phyloP scores from a whole-genome alignment of 148 eudicot genomes.

The Linanthus parryae region DNA sequence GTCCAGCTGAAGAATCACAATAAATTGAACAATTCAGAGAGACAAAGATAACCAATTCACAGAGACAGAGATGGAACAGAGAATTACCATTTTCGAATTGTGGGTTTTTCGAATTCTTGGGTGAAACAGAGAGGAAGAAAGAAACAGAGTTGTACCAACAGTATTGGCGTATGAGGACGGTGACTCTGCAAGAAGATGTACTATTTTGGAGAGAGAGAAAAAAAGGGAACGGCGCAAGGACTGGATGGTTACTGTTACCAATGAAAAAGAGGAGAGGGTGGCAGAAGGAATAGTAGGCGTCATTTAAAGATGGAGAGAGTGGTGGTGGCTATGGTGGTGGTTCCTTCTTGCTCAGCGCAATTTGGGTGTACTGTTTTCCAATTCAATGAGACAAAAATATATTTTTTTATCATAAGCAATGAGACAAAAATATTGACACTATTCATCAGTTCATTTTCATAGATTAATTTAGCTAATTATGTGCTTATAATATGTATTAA shows the following conservation, averaged over 20 bases:
- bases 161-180: too few relatives aligned
- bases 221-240: constrained; percentile 6
- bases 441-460: too few relatives aligned
- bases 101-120: neutral
- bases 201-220: constrained; percentile 1
- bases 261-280: constrained; percentile 14
- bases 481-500: too few relatives aligned
- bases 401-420: too few relatives aligned
- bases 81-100: neutral
- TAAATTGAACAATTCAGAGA: neutral
- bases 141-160: too few relatives aligned
- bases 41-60: too few relatives aligned
- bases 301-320: constrained; percentile 10
- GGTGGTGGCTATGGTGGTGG: neutral
- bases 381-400: too few relatives aligned
- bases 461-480: too few relatives aligned
- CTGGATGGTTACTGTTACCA: constrained; percentile 19
- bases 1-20: constrained; percentile 18
- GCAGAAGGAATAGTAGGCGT: constrained; percentile 1
- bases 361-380: neutral
- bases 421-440: too few relatives aligned
- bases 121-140: neutral
- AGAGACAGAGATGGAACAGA: neutral
- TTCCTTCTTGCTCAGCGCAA: too few relatives aligned
- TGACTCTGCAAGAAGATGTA: too few relatives aligned